Evolutionary conservation across 1,284 basidiomycete genomes (phyloP).

Genomic region (Mycena sp.): DNA sequence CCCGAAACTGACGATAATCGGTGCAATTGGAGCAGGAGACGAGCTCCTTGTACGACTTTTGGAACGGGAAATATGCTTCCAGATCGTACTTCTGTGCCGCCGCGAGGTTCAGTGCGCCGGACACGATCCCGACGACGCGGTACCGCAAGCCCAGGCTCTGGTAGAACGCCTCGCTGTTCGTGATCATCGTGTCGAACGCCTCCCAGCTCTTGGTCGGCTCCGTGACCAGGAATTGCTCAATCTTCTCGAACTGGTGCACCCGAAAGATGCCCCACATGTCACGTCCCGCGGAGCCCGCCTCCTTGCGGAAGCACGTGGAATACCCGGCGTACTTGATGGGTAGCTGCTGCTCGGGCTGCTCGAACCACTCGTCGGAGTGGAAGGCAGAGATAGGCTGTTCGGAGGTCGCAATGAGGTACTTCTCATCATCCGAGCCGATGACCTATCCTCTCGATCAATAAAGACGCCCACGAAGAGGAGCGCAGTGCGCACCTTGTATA

Average conservation of each 20-base stretch:
- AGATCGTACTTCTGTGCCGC: conserved; percentile 98
- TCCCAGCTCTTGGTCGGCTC: conserved; percentile 95
- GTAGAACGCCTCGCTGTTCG: conserved; percentile 93
- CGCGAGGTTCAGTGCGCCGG: conserved; percentile 95
- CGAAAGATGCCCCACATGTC: conserved; percentile 99
- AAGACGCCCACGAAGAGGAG: neutral
- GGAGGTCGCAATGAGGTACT: conserved; percentile 98
- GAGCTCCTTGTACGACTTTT: conserved; percentile 95
- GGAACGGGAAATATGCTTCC: conserved; percentile 99
- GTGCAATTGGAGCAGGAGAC: conserved; percentile 95
- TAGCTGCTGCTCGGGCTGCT: conserved; percentile 89
- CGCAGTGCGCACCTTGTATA: conserved; percentile 87
- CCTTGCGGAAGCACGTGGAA: conserved; percentile 99
- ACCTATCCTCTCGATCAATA: conserved; percentile 57
- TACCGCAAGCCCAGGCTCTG: conserved; percentile 93
- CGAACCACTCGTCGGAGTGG: conserved; percentile 98
- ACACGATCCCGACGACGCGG: conserved; percentile 95
- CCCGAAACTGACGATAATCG: conserved; percentile 82
- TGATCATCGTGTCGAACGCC: conserved; percentile 93
- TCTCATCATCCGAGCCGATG: conserved; percentile 92
- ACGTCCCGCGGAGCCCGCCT: conserved; percentile 95
- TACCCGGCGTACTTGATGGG: conserved; percentile 89
- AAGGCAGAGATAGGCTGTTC: conserved; percentile 98
- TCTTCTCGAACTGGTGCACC: conserved; percentile 99
- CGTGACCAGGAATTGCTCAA: conserved; percentile 97